phyloP scores from a whole-genome alignment of 1,284 basidiomycete genomes.

The Apiotrichum mycotoxinovorans region DNA sequence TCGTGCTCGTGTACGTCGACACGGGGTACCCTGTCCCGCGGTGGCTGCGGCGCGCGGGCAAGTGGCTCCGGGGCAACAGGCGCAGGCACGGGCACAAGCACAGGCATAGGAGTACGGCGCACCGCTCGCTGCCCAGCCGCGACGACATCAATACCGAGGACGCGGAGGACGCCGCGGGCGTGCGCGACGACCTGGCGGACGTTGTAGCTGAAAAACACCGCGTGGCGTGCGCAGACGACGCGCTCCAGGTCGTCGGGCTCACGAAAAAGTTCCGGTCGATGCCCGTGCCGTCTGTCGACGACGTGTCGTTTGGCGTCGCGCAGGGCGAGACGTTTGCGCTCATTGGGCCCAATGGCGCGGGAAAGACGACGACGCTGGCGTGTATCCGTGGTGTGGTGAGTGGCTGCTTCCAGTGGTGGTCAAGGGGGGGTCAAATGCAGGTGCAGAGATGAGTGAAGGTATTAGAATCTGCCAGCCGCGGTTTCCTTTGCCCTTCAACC shows the following conservation, averaged over 20 bases:
- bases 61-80: not conserved
- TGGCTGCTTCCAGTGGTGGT: not conserved
- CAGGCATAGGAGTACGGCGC: not conserved
- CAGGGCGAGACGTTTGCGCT: slow-evolving; percentile 65
- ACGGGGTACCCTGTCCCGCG: slow-evolving; percentile 55
- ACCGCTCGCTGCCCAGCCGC: not conserved
- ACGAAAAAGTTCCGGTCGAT: slow-evolving; percentile 59
- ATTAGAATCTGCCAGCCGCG: too few relatives aligned
- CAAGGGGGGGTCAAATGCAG: too few relatives aligned
- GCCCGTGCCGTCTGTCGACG: slow-evolving; percentile 62
- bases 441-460: too few relatives aligned
- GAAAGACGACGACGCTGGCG: slow-evolving; percentile 63
- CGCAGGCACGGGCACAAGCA: too few relatives aligned
- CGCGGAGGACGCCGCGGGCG: not conserved
- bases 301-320: slow-evolving; percentile 67
- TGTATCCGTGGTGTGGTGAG: slow-evolving; percentile 33
- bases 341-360: slow-evolving; percentile 73
- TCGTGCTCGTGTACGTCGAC: slow-evolving; percentile 61
- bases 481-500: too few relatives aligned
- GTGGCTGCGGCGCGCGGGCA: not conserved
- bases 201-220: slow-evolving; percentile 58
- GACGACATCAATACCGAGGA: not conserved
- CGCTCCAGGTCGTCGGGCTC: slow-evolving; percentile 64
- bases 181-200: slow-evolving; percentile 30
- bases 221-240: slow-evolving; percentile 52